These are phyloP conservation scores for Rubroboletus pulcherrimus DNA, from an alignment of 768 basidiomycete species.

Conservation along the genomic window DNA sequence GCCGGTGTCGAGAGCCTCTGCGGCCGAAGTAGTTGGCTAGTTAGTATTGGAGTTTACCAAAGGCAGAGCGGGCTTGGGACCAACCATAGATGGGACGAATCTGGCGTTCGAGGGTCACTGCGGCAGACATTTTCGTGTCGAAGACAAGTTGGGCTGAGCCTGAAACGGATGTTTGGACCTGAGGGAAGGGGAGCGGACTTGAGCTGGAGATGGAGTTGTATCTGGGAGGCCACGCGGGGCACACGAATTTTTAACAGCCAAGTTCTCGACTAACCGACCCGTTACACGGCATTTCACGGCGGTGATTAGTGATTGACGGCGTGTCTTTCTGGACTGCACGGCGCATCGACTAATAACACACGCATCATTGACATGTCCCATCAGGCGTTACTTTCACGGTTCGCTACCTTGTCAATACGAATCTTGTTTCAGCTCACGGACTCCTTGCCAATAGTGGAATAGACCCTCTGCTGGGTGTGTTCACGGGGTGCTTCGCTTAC, in stretches of 20 bases:
- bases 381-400: slow-evolving; percentile 35
- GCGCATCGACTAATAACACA: background rate
- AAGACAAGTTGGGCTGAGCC: background rate
- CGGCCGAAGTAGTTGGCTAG: background rate
- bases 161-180: background rate
- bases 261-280: slow-evolving; percentile 20
- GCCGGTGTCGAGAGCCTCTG: slow-evolving; percentile 83
- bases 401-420: slow-evolving; percentile 1
- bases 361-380: slow-evolving; percentile 36
- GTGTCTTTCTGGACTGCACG: background rate
- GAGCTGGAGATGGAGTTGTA: slow-evolving; percentile 1
- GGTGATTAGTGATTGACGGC: slow-evolving; percentile 8
- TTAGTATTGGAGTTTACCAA: background rate
- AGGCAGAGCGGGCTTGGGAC: slow-evolving; percentile 13
- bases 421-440: slow-evolving; percentile 1
- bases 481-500: slow-evolving; percentile 76
- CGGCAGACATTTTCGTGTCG: slow-evolving; percentile 41
- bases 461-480: slow-evolving; percentile 71
- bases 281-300: slow-evolving; percentile 26
- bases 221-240: slow-evolving; percentile 1
- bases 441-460: slow-evolving; percentile 42
- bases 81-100: slow-evolving; percentile 82
- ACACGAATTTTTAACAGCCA: slow-evolving; percentile 26
- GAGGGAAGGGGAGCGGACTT: slow-evolving; percentile 2
- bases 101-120: slow-evolving; percentile 69